Evolutionary conservation across 2,329 filamentous ascomycete genomes (phyloP).

Genomic region (Fusarium sacchari): DNA sequence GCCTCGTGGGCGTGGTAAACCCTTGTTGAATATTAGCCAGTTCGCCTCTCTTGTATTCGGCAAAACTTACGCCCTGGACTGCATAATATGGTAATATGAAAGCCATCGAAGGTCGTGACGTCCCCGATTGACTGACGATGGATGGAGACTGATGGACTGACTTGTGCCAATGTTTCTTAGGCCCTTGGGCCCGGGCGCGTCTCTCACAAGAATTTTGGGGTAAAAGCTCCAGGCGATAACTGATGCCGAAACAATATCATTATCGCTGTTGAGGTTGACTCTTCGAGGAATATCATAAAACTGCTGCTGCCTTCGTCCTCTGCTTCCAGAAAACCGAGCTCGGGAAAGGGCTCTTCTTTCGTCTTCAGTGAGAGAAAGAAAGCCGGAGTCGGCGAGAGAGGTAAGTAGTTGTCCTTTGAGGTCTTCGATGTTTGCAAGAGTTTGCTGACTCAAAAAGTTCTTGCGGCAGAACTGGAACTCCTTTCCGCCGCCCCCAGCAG

Average conservation of each 20-base stretch:
- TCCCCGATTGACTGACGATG: constrained; percentile 87
- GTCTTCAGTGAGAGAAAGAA: constrained; percentile 77
- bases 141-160: constrained; percentile 86
- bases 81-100: constrained; percentile 98
- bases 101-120: constrained; percentile 78
- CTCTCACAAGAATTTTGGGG: constrained; percentile 86
- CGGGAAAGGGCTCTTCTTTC: constrained; percentile 77
- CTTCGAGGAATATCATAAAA: constrained; percentile 86
- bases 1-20: constrained; percentile 93
- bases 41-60: neutral
- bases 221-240: constrained; percentile 97
- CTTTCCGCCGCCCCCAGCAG: constrained; percentile 68
- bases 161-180: constrained; percentile 94
- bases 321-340: constrained; percentile 65
- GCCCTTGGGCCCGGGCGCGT: constrained; percentile 75
- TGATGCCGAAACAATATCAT: constrained; percentile 80
- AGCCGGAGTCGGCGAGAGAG: constrained; percentile 85
- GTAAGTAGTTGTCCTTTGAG: constrained; percentile 91
- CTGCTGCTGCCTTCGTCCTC: constrained; percentile 69
- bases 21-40: constrained; percentile 51
- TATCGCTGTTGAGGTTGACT: constrained; percentile 79
- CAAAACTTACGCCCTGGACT: constrained; percentile 76
- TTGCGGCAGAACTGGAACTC: constrained; percentile 94
- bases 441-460: constrained; percentile 91
- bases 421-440: constrained; percentile 91